Evolutionary conservation across 495 filamentous ascomycete species (phyloP).

Genomic region (Hyphodiscus hymeniophilus): DNA sequence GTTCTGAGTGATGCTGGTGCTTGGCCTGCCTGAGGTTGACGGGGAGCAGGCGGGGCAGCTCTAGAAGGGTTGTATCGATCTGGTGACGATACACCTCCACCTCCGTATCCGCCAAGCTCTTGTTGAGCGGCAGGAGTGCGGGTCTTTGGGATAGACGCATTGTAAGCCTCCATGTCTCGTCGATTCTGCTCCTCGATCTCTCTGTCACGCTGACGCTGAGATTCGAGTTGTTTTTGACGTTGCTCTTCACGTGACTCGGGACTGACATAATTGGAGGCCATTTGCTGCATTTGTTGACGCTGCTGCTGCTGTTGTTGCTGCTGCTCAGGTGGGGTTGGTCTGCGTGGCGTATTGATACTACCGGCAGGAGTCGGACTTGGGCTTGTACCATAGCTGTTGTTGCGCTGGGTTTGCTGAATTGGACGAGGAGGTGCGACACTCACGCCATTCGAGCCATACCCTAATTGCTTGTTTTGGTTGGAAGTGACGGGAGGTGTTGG

Average conservation of each 20-base stretch:
- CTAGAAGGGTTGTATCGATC: conserved; percentile 79
- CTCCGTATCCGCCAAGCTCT: conserved; percentile 59
- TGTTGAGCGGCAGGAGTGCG: conserved; percentile 76
- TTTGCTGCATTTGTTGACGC: conserved; percentile 35
- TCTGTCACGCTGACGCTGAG: conserved; percentile 34
- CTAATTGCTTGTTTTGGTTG: conserved; percentile 59
- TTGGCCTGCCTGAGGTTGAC: conserved; percentile 33
- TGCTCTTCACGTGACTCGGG: conserved; percentile 31
- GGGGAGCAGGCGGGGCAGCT: conserved; percentile 53
- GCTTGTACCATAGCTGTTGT: conserved; percentile 34
- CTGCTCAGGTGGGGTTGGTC: conserved; percentile 33
- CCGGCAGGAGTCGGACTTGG: conserved; percentile 20
- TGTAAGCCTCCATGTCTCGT: conserved; percentile 74
- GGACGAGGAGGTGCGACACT: conserved; percentile 74
- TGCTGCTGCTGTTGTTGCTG: conserved; percentile 37
- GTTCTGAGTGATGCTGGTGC: conserved; percentile 36
- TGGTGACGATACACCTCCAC: conserved; percentile 35
- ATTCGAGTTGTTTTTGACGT: conserved; percentile 27
- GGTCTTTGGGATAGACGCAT: conserved; percentile 73
- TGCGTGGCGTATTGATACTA: conserved; percentile 22
- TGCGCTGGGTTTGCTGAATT: conserved; percentile 44
- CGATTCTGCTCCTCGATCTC: conserved; percentile 58
- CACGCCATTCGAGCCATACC: conserved; percentile 49
- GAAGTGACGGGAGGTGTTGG: conserved; percentile 53
- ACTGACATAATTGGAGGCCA: conserved; percentile 35